Conservation (phyloP, 2,329 filamentous ascomycete genomes). For the Phaeosphaeriaceae sp. region DNA sequence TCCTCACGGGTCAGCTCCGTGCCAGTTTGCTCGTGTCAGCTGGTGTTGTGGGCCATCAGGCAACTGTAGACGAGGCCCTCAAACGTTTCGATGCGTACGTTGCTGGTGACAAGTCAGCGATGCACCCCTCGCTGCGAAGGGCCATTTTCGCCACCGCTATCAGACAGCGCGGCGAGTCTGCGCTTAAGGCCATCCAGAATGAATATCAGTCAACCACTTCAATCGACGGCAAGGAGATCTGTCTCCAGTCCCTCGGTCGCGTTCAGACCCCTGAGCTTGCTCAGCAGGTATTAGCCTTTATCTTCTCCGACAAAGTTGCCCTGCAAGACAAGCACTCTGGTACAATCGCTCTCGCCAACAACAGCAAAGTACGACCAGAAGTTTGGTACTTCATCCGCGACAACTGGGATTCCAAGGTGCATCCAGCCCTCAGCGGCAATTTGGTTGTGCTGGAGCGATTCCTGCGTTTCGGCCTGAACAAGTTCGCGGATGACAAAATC, state of each 20-base stretch:
- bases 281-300: slow-evolving; percentile 70
- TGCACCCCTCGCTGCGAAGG: slow-evolving; percentile 82
- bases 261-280: slow-evolving; percentile 74
- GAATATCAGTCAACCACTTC: slow-evolving; percentile 85
- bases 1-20: slow-evolving; percentile 80
- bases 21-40: slow-evolving; percentile 80
- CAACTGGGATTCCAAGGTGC: slow-evolving; percentile 75
- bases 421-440: slow-evolving; percentile 76
- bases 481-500: slow-evolving; percentile 74
- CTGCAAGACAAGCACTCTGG: slow-evolving; percentile 88
- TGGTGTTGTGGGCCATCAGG: slow-evolving; percentile 76
- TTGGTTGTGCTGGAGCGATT: slow-evolving; percentile 90
- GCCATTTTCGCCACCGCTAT: slow-evolving; percentile 83
- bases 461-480: slow-evolving; percentile 76
- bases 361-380: slow-evolving; percentile 73
- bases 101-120: slow-evolving; percentile 69
- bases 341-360: slow-evolving; percentile 73
- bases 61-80: slow-evolving; percentile 74
- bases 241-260: slow-evolving; percentile 76
- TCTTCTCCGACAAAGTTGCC: slow-evolving; percentile 84
- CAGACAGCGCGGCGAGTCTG: slow-evolving; percentile 72
- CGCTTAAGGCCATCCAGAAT: slow-evolving; percentile 78
- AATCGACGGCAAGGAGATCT: slow-evolving; percentile 90
- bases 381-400: slow-evolving; percentile 87
- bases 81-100: slow-evolving; percentile 83